A percentile compares a stretch with the other conserved stretches of the same genome.
Conservation (phyloP, 2,329 filamentous ascomycete genomes). For the Ophiostoma australiae region DNA sequence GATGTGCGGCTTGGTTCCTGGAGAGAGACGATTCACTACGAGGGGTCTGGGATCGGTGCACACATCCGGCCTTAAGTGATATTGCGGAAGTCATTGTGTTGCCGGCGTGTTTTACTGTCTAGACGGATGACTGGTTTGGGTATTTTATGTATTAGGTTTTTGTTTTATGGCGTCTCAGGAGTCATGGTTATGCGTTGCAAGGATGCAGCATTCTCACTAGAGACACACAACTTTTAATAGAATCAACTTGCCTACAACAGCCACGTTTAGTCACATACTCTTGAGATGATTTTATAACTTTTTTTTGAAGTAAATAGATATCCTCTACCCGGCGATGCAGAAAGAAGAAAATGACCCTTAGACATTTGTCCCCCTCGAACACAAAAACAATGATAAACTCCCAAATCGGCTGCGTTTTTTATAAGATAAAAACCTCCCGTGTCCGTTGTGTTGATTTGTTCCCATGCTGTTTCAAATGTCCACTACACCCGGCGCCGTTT, state of each 20-base stretch:
- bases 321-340: slow-evolving; percentile 21
- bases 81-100: background rate
- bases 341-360: slow-evolving; percentile 23
- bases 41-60: slow-evolving; percentile 65
- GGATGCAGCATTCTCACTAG: background rate
- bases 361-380: slow-evolving; percentile 23
- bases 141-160: background rate
- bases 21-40: slow-evolving; percentile 66
- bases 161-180: background rate
- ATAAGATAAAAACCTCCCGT: slow-evolving; percentile 10
- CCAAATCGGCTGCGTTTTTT: slow-evolving; percentile 22
- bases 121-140: background rate
- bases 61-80: slow-evolving; percentile 46
- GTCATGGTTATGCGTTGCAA: background rate
- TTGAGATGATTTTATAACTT: slow-evolving; percentile 17
- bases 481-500: slow-evolving; percentile 20
- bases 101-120: slow-evolving; percentile 2
- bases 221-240: background rate
- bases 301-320: slow-evolving; percentile 20
- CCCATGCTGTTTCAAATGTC: slow-evolving; percentile 7
- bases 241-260: background rate
- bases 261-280: background rate
- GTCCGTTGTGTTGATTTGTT: slow-evolving; percentile 14
- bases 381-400: slow-evolving; percentile 26
- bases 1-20: slow-evolving; percentile 70